Evolutionary conservation across 208 protist genomes (phyloP).

Genomic region (Crithidia expoeki): DNA sequence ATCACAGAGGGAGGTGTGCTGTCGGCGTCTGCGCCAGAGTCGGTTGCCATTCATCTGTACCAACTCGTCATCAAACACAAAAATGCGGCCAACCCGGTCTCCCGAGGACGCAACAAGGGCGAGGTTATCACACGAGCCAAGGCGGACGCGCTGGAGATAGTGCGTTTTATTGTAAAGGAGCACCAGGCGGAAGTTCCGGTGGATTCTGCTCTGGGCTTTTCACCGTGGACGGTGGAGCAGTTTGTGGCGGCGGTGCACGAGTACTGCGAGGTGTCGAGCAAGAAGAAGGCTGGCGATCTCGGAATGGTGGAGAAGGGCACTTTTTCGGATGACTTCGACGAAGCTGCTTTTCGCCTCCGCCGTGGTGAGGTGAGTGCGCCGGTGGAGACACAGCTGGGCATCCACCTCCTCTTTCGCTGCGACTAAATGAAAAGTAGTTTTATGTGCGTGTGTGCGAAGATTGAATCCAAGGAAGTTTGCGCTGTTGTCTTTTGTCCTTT

Average conservation of each 20-base stretch:
- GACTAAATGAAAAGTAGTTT: slow-evolving; percentile 36
- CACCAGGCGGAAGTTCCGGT: slow-evolving; percentile 18
- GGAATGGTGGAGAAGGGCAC: slow-evolving; percentile 74
- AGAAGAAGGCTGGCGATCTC: slow-evolving; percentile 75
- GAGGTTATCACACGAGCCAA: slow-evolving; percentile 82
- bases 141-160: slow-evolving; percentile 71
- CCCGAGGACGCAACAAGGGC: slow-evolving; percentile 65
- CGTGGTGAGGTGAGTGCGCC: slow-evolving; percentile 71
- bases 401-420: slow-evolving; percentile 81
- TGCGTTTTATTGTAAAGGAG: slow-evolving; percentile 52
- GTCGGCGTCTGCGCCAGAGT: background rate
- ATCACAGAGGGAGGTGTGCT: too few relatives aligned
- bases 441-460: slow-evolving; percentile 1
- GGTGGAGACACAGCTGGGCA: slow-evolving; percentile 75
- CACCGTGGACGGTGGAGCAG: slow-evolving; percentile 72
- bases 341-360: slow-evolving; percentile 62
- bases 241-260: slow-evolving; percentile 62
- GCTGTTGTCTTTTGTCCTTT: slow-evolving; percentile 1
- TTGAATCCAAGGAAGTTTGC: too few relatives aligned
- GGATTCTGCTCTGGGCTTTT: slow-evolving; percentile 18
- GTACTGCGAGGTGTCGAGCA: slow-evolving; percentile 69
- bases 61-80: slow-evolving; percentile 92
- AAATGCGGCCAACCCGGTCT: slow-evolving; percentile 74
- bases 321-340: slow-evolving; percentile 77
- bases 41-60: slow-evolving; percentile 57